These are phyloP conservation scores for Stagonosporopsis cucurbitacearum DNA, from an alignment of 2,329 filamentous ascomycete species.

Conservation along the genomic window DNA sequence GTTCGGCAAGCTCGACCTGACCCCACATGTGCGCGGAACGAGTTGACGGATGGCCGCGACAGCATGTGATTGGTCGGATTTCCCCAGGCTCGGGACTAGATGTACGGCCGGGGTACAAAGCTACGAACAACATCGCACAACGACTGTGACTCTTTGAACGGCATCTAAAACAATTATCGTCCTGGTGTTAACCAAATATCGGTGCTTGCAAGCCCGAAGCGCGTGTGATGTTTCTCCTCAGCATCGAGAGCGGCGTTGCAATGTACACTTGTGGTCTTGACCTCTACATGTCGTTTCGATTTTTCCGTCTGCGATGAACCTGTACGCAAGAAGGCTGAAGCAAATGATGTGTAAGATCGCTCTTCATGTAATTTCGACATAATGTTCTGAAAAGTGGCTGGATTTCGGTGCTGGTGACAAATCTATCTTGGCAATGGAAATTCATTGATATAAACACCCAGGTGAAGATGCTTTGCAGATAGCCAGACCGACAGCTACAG, in stretches of 20 bases:
- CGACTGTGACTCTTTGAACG: neutral
- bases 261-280: no score
- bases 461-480: no score
- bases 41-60: conserved; percentile 7
- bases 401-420: no score
- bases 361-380: no score
- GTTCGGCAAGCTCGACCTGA: conserved; percentile 22
- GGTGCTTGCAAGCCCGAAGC: neutral
- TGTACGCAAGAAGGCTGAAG: no score
- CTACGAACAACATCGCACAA: conserved; percentile 19
- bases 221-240: neutral
- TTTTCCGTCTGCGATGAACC: no score
- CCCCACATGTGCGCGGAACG: conserved; percentile 21
- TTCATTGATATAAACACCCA: no score
- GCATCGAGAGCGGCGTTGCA: neutral
- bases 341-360: no score
- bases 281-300: no score
- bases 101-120: conserved; percentile 16
- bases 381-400: no score
- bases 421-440: no score
- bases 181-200: neutral
- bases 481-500: neutral
- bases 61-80: conserved; percentile 10
- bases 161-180: neutral
- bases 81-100: neutral